A percentile compares a stretch with the other conserved stretches of the same genome.
Conservation (phyloP, 805 yeast species). For the Yarrowia osloensis region DNA sequence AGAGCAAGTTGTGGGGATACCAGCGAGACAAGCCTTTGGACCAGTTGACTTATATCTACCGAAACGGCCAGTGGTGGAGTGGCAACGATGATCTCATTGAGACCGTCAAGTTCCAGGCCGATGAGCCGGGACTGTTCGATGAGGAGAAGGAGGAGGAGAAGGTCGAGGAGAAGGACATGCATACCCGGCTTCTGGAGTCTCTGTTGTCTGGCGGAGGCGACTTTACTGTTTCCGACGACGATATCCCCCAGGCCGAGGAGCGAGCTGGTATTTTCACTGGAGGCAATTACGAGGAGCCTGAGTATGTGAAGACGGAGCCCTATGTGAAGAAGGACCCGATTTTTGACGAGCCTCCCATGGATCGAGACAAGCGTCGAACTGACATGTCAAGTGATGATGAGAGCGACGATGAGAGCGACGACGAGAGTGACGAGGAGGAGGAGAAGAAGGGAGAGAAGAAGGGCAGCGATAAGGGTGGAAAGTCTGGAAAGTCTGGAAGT, state of each 20-base stretch:
- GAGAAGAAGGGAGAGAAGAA: not conserved
- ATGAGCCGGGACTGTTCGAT: constrained; percentile 33
- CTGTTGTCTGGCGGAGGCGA: constrained; percentile 42
- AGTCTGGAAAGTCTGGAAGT: not conserved
- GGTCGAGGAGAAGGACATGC: constrained; percentile 46
- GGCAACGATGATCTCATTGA: constrained; percentile 81
- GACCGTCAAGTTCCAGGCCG: constrained; percentile 41
- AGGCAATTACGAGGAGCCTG: not conserved
- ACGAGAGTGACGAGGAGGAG: not conserved
- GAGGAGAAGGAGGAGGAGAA: constrained; percentile 43
- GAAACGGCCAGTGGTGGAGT: constrained; percentile 73
- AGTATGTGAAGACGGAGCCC: not conserved
- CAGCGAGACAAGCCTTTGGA: constrained; percentile 63
- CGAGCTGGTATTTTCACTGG: not conserved
- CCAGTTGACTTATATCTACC: constrained; percentile 65
- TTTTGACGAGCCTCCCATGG: constrained; percentile 6
- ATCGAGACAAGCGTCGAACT: constrained; percentile 6
- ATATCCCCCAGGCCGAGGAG: not conserved
- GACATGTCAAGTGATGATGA: not conserved
- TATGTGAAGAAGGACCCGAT: not conserved
- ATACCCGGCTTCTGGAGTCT: constrained; percentile 50
- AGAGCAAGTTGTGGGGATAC: constrained; percentile 89
- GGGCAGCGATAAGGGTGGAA: not conserved
- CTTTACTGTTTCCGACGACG: constrained; percentile 15
- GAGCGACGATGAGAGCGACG: not conserved